Base-by-base conservation (phyloP, 2,329 filamentous ascomycete species). In the Aspergillus fumigatiaffinis region DNA sequence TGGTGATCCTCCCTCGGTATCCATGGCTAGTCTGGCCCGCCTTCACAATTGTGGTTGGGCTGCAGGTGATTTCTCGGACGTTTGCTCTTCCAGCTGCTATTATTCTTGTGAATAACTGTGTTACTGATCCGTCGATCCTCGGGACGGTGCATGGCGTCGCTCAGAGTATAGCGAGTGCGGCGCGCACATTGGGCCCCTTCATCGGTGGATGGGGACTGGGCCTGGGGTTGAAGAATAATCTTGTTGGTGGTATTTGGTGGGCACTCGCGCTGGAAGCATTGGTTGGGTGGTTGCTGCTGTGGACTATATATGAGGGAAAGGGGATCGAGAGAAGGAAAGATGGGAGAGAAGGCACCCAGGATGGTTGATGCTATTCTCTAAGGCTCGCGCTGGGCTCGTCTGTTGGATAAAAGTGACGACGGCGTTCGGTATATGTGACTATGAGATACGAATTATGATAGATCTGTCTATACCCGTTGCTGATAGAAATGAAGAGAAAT, bases 1-100 rank as follows among this genome's bases (percentile, higher is more conserved):
- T 93, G 12, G 83, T 88, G 1, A 73, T 92, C 29, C 79, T 92
- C 1, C 89, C 87, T 0, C 83, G 83, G 41, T 50, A 64, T 59
- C 76, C 44, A 67, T 81, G 53, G 66, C 73, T 79, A 8, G 77
- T 91, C 38, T 92, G 89, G 89, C 63, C 82, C 0, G 82, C 84
- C 1, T 86, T 92, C 20, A 80, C 81, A 0, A 67, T 83, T 2
- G 85, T 90, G 1, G 77, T 90, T 1, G 78, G 84, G 17, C 70
- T 91, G 8, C 89, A 92, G 68, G 89, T 91, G 17, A 78, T 87
- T 3, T 89, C 87, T 0, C 81, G 89, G 28, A 93, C 90, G 0
- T 91, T 92, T 65, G 80, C 83, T 0, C 65, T 88, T 0, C 85
- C 86, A 0, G 81, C 80, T 0, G 80, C 80, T 0, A 80, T 83